These are phyloP conservation scores for Abrus precatorius DNA, from an alignment of 306 rosid species.

Conservation along the genomic window DNA sequence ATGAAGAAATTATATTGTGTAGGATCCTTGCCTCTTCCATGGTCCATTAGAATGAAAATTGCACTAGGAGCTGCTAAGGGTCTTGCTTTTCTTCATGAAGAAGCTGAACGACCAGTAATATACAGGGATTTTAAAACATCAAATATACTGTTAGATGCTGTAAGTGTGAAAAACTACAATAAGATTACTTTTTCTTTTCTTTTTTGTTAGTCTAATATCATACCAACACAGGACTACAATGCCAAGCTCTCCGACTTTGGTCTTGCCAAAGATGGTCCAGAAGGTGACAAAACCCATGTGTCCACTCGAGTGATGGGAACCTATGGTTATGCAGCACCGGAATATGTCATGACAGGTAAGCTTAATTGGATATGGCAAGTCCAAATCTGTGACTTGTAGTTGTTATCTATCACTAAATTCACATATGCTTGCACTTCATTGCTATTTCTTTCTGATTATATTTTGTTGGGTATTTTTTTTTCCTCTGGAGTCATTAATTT, in stretches of 20 bases:
- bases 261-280: slow-evolving; percentile 99
- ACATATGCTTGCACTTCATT: neutral
- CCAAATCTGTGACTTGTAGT: slow-evolving; percentile 1
- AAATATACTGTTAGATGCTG: slow-evolving; percentile 93
- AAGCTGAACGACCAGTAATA: slow-evolving; percentile 95
- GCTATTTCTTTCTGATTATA: neutral
- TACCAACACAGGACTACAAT: slow-evolving; percentile 80
- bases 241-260: slow-evolving; percentile 99
- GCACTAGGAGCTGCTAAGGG: slow-evolving; percentile 98
- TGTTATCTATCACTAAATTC: neutral
- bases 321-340: slow-evolving; percentile 98
- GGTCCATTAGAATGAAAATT: slow-evolving; percentile 97
- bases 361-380: slow-evolving; percentile 20
- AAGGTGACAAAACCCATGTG: slow-evolving; percentile 97
- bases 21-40: slow-evolving; percentile 98
- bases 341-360: slow-evolving; percentile 97
- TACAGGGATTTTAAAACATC: slow-evolving; percentile 98
- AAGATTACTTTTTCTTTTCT: neutral
- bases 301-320: slow-evolving; percentile 99
- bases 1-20: slow-evolving; percentile 47
- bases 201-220: slow-evolving; percentile 51
- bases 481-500: slow-evolving; percentile 6
- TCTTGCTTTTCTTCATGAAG: slow-evolving; percentile 97
- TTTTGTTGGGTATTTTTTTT: slow-evolving; percentile 34
- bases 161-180: slow-evolving; percentile 58